These are phyloP conservation scores for Diphasiastrum complanatum DNA, from an alignment of 83 land plant species.

Conservation along the genomic window DNA sequence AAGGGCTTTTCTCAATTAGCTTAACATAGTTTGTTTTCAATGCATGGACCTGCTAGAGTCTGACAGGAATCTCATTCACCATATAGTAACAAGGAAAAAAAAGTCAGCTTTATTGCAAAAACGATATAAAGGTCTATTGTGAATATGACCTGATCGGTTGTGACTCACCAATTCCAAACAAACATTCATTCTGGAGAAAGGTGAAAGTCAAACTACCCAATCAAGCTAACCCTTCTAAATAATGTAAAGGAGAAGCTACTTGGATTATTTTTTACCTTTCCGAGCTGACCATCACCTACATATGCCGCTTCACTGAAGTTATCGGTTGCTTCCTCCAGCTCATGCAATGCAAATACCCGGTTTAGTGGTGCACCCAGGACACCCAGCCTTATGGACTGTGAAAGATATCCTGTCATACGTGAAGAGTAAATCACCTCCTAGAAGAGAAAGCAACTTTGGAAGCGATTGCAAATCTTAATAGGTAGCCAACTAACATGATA, in stretches of 20 bases:
- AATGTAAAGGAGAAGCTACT: neutral
- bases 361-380: neutral
- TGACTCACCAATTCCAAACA: too few relatives aligned
- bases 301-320: neutral
- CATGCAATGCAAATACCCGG: neutral
- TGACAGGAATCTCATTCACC: too few relatives aligned
- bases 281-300: conserved; percentile 4
- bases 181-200: too few relatives aligned
- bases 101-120: too few relatives aligned
- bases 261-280: conserved; percentile 2
- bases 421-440: neutral
- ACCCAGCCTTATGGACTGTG: conserved; percentile 6
- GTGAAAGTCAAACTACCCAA: too few relatives aligned
- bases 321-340: neutral
- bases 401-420: conserved; percentile 8
- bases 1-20: too few relatives aligned
- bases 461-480: neutral
- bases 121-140: too few relatives aligned
- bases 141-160: too few relatives aligned
- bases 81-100: too few relatives aligned
- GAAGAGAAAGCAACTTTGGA: neutral
- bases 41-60: too few relatives aligned
- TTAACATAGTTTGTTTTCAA: too few relatives aligned
- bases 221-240: neutral
- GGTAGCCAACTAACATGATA: neutral